A percentile compares a stretch with the other conserved stretches of the same genome.
phyloP scores from a whole-genome alignment of 1,139 yeast species.

The Hyphopichia fennica region DNA sequence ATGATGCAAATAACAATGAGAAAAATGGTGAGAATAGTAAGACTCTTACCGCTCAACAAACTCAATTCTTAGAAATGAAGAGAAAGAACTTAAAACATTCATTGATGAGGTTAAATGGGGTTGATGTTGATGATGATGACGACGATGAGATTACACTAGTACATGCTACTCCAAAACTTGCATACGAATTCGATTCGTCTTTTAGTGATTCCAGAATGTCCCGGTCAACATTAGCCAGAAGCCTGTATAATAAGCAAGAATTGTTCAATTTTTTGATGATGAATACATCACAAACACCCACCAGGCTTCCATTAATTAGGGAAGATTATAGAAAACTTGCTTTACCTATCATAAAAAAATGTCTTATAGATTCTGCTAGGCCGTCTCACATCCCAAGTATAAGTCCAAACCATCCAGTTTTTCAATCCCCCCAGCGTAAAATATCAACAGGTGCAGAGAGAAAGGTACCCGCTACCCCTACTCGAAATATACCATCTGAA shows the following conservation, averaged over 20 bases:
- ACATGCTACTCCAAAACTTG: constrained; percentile 14
- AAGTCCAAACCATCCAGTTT: constrained; percentile 31
- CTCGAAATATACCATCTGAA: neutral
- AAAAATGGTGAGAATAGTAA: neutral
- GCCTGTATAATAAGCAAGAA: constrained; percentile 2
- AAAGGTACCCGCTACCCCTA: neutral
- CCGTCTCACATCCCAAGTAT: constrained; percentile 31
- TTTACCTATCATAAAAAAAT: constrained; percentile 25
- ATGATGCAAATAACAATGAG: neutral
- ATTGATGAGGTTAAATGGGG: constrained; percentile 13
- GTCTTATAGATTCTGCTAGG: constrained; percentile 6
- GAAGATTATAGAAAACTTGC: constrained; percentile 22
- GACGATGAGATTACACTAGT: constrained; percentile 26
- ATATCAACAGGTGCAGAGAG: neutral
- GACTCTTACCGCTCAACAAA: neutral
- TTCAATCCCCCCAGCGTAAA: constrained; percentile 23
- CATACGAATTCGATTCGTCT: constrained; percentile 6
- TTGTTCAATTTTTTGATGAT: constrained; percentile 6
- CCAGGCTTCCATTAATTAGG: constrained; percentile 28
- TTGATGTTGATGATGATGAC: constrained; percentile 12
- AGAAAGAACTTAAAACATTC: constrained; percentile 13
- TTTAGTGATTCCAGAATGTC: neutral
- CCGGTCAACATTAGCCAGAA: neutral
- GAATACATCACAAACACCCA: constrained; percentile 7
- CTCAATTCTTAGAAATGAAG: constrained; percentile 2